Evolutionary conservation across 257 asterid genomes (phyloP).

Genomic region (Eustoma russellianum): DNA sequence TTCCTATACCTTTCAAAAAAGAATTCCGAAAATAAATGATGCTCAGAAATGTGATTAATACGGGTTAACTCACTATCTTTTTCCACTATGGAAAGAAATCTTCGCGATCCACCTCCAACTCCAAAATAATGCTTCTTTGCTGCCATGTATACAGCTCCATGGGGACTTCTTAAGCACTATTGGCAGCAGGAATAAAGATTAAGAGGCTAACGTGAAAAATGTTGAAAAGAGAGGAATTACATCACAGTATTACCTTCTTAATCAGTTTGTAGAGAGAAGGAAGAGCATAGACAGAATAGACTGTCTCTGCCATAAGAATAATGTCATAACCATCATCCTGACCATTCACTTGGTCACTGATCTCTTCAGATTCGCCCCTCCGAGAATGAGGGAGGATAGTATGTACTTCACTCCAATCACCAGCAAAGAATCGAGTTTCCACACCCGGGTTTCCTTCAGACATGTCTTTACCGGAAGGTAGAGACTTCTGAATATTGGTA

Average conservation of each 20-base stretch:
- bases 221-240: neutral
- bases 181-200: slow-evolving; percentile 2
- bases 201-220: slow-evolving; percentile 7
- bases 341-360: slow-evolving; percentile 10
- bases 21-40: too few relatives aligned
- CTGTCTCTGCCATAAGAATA: slow-evolving; percentile 97
- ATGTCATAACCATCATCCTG: slow-evolving; percentile 49
- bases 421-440: slow-evolving; percentile 75
- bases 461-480: slow-evolving; percentile 9
- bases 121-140: slow-evolving; percentile 96
- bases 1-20: too few relatives aligned
- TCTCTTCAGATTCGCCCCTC: slow-evolving; percentile 15
- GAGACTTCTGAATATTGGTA: slow-evolving; percentile 41
- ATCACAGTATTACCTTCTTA: slow-evolving; percentile 45
- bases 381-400: slow-evolving; percentile 33
- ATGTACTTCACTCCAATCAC: slow-evolving; percentile 87
- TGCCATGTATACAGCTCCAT: slow-evolving; percentile 84
- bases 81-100: slow-evolving; percentile 64
- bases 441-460: slow-evolving; percentile 8
- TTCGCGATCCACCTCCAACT: slow-evolving; percentile 96
- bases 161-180: slow-evolving; percentile 52
- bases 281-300: slow-evolving; percentile 66
- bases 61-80: slow-evolving; percentile 53
- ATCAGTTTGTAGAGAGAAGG: slow-evolving; percentile 58
- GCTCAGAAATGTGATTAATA: neutral